phyloP scores from a whole-genome alignment of 2,329 filamentous ascomycete species.

The Teratosphaeria pseudoeucalypti region DNA sequence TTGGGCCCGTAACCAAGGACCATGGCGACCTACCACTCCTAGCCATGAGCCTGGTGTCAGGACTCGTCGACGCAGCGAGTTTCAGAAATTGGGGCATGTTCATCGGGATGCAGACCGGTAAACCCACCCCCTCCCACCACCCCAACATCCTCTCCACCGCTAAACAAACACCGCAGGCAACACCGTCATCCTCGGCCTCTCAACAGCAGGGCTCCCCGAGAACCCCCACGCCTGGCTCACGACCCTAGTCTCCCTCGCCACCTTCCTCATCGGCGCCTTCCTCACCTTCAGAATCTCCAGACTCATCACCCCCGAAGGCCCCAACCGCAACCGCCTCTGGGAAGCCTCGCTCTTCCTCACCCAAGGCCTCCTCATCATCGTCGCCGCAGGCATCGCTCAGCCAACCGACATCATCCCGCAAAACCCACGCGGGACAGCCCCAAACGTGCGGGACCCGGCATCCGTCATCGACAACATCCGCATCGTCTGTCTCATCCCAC shows the following conservation, averaged over 20 bases:
- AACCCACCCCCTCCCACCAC: conserved; percentile 2
- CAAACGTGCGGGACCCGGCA: conserved; percentile 14
- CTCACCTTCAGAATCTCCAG: conserved; percentile 31
- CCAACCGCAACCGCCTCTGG: conserved; percentile 21
- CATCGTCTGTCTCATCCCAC: conserved; percentile 34
- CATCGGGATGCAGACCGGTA: conserved; percentile 44
- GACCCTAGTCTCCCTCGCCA: conserved; percentile 42
- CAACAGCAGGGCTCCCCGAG: conserved; percentile 42
- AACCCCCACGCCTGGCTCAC: conserved; percentile 45
- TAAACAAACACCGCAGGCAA: conserved; percentile 36
- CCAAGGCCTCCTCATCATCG: conserved; percentile 42
- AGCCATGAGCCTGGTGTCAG: conserved; percentile 36
- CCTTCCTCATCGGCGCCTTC: conserved; percentile 46
- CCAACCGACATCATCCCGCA: conserved; percentile 33
- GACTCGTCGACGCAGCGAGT: conserved; percentile 37
- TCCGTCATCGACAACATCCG: conserved; percentile 28
- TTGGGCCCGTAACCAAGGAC: conserved; percentile 23
- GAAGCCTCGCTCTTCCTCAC: conserved; percentile 42
- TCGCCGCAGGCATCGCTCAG: conserved; percentile 45
- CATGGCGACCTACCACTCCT: conserved; percentile 25
- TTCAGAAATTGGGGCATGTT: conserved; percentile 42
- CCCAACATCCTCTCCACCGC: background rate
- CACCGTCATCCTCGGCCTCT: conserved; percentile 53
- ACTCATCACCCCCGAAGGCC: conserved; percentile 28
- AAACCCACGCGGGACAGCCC: conserved; percentile 27